Conservation (phyloP, 2,329 filamentous ascomycete species). For the Thelonectria blattea region DNA sequence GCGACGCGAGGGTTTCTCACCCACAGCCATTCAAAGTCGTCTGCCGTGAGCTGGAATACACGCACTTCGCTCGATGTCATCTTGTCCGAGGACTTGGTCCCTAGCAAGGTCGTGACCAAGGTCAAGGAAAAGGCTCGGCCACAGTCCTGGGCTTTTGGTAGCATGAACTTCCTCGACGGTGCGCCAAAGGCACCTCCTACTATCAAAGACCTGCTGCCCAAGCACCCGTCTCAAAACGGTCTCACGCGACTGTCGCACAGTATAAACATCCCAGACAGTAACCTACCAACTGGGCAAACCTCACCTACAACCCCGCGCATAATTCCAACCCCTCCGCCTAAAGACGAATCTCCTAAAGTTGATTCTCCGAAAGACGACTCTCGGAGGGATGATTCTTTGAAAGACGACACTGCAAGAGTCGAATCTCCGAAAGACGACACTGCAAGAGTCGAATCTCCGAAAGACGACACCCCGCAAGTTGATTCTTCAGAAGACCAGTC, state of each 20-base stretch:
- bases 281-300: conserved; percentile 12
- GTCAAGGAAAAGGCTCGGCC: conserved; percentile 20
- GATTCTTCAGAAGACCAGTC: conserved; percentile 31
- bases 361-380: conserved; percentile 27
- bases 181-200: conserved; percentile 16
- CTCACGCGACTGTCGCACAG: background rate
- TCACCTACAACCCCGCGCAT: conserved; percentile 7
- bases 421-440: conserved; percentile 37
- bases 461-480: conserved; percentile 34
- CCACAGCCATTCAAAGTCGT: conserved; percentile 22
- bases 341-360: conserved; percentile 31
- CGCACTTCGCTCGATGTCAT: conserved; percentile 23
- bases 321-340: conserved; percentile 11
- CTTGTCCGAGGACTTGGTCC: conserved; percentile 18
- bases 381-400: conserved; percentile 33
- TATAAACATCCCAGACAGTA: conserved; percentile 8
- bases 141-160: conserved; percentile 32
- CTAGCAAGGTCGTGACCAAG: conserved; percentile 16
- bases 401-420: background rate
- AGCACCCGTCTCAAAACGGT: too few relatives aligned
- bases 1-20: conserved; percentile 17
- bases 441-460: conserved; percentile 8
- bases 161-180: conserved; percentile 24
- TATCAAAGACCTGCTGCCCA: conserved; percentile 10
- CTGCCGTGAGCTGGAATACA: conserved; percentile 25